Evolutionary conservation across 148 eudicot genomes (phyloP).

Genomic region (Selenicereus undatus): DNA sequence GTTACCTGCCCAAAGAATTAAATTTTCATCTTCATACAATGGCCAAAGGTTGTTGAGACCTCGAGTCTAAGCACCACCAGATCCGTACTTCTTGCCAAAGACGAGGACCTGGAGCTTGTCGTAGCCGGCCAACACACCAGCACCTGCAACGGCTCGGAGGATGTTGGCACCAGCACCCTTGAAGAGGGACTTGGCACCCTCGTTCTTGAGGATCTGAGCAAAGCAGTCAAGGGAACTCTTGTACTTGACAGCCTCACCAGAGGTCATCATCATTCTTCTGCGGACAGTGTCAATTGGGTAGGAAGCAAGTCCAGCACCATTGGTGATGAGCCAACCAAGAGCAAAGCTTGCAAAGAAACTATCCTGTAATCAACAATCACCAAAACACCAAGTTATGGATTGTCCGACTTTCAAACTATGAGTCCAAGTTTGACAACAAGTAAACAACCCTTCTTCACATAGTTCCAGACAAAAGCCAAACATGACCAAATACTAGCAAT

Average conservation of each 20-base stretch:
- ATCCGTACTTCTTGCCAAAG: slow-evolving; percentile 69
- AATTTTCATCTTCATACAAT: slow-evolving; percentile 48
- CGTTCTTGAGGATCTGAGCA: slow-evolving; percentile 60
- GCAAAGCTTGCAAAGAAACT: slow-evolving; percentile 72
- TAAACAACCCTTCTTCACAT: too few relatives aligned
- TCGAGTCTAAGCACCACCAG: slow-evolving; percentile 51
- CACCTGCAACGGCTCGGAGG: slow-evolving; percentile 81
- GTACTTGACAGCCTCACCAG: slow-evolving; percentile 81
- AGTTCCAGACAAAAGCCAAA: too few relatives aligned
- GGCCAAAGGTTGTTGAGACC: neutral
- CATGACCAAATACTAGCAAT: too few relatives aligned
- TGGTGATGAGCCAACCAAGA: slow-evolving; percentile 70
- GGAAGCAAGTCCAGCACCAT: slow-evolving; percentile 72
- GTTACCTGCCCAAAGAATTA: neutral
- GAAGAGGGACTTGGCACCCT: slow-evolving; percentile 71
- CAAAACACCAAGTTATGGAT: neutral
- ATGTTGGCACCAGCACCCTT: slow-evolving; percentile 89
- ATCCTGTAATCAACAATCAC: slow-evolving; percentile 44
- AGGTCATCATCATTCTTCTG: slow-evolving; percentile 91
- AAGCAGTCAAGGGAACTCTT: slow-evolving; percentile 66
- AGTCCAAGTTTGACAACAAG: neutral
- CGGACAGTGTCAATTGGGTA: slow-evolving; percentile 73
- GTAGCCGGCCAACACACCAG: slow-evolving; percentile 79
- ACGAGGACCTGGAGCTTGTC: slow-evolving; percentile 80
- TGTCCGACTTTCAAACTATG: neutral